Evolutionary conservation across 192 early-diverging fungal species (phyloP).

Genomic region (Jimgerdemannia lactiflua): DNA sequence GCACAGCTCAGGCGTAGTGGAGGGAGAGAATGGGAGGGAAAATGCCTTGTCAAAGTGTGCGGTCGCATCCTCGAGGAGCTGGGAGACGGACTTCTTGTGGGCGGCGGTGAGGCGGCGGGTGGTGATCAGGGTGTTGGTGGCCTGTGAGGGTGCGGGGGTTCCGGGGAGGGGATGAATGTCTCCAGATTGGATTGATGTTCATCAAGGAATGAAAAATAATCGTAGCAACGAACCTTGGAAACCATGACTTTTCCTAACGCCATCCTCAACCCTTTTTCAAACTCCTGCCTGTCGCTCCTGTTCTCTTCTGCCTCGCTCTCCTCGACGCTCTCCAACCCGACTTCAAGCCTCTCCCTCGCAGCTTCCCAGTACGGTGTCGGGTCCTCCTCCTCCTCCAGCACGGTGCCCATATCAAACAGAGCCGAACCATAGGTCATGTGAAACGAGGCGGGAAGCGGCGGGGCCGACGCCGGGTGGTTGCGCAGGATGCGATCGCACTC

Average conservation of each 20-base stretch:
- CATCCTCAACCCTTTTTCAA: conserved; percentile 1
- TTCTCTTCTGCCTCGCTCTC: not conserved
- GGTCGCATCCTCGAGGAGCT: not conserved
- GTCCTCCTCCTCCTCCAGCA: conserved; percentile 25
- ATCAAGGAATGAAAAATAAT: not conserved
- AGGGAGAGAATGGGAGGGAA: not conserved
- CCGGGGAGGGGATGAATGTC: not conserved
- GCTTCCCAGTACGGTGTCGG: conserved; percentile 26
- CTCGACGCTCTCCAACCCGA: conserved; percentile 16
- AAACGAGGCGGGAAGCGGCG: conserved; percentile 35
- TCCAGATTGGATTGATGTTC: not conserved
- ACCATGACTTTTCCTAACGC: conserved; percentile 5
- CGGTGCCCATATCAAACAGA: conserved; percentile 34
- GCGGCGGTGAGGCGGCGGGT: not conserved
- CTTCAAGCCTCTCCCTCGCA: conserved; percentile 25
- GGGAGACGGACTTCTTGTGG: not conserved
- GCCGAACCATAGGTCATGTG: conserved; percentile 50
- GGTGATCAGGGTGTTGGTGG: not conserved
- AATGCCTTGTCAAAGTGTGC: not conserved
- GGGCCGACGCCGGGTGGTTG: conserved; percentile 34
- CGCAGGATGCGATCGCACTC: conserved; percentile 53
- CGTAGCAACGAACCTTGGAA: not conserved
- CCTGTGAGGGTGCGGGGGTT: not conserved
- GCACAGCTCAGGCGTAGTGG: not conserved
- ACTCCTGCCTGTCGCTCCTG: conserved; percentile 1